Evolutionary conservation across 306 rosid genomes (phyloP).

Genomic region (Ormosia semicastrata): DNA sequence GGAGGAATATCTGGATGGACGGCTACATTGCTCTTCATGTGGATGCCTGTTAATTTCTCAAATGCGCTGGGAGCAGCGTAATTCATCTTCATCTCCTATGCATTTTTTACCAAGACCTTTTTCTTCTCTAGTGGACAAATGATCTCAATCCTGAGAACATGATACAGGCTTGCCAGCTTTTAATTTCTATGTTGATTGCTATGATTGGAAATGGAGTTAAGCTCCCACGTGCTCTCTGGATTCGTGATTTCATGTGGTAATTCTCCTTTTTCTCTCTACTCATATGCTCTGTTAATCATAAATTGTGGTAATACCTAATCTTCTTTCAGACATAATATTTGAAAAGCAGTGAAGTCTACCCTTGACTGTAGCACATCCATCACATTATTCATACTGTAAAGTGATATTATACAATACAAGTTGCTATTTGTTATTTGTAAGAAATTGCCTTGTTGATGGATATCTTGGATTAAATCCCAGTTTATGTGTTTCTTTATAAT

Average conservation of each 20-base stretch:
- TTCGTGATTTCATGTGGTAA: constrained; percentile 96
- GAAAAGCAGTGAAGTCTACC: background rate
- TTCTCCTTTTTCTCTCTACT: constrained; percentile 16
- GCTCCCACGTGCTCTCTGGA: constrained; percentile 81
- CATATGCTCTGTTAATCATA: background rate
- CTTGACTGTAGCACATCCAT: background rate
- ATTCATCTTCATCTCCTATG: constrained; percentile 5
- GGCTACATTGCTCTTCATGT: constrained; percentile 96
- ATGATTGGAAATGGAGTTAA: constrained; percentile 90
- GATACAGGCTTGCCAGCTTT: constrained; percentile 83
- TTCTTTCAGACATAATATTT: background rate
- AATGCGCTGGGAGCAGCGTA: constrained; percentile 30
- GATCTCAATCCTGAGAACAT: constrained; percentile 90
- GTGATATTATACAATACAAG: background rate
- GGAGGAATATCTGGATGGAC: constrained; percentile 97
- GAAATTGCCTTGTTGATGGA: constrained; percentile 7
- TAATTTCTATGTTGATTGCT: constrained; percentile 78
- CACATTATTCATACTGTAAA: background rate
- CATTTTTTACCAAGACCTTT: constrained; percentile 19
- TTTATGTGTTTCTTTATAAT: background rate
- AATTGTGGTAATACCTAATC: background rate
- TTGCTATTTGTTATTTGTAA: background rate
- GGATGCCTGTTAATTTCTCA: constrained; percentile 91
- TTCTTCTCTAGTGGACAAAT: constrained; percentile 84
- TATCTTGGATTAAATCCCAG: background rate